Evolutionary conservation across 2,329 filamentous ascomycete genomes (phyloP).

Genomic region (Calonectria pseudoreteaudii): DNA sequence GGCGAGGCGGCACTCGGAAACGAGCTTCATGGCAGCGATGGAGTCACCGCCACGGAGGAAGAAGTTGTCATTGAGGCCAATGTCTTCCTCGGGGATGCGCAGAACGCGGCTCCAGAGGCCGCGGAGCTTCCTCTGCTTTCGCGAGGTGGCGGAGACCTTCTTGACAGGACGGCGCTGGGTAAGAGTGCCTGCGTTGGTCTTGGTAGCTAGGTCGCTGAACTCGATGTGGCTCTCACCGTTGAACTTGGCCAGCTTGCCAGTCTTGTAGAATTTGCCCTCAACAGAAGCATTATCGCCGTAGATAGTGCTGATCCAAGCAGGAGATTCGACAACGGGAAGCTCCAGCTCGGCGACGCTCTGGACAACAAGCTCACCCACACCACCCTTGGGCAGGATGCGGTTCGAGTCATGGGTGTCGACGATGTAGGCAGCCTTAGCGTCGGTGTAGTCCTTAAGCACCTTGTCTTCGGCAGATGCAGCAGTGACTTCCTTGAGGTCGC

Average conservation of each 20-base stretch:
- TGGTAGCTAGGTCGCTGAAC: slow-evolving; percentile 40
- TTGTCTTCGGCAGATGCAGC: background rate
- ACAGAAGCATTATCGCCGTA: slow-evolving; percentile 29
- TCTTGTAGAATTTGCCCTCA: slow-evolving; percentile 50
- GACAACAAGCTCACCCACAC: background rate
- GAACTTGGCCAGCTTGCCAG: slow-evolving; percentile 55
- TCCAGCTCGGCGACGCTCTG: background rate
- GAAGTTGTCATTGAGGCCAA: slow-evolving; percentile 68
- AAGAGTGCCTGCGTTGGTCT: slow-evolving; percentile 19
- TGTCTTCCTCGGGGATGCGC: slow-evolving; percentile 53
- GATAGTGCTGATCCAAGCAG: slow-evolving; percentile 44
- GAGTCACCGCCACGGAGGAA: slow-evolving; percentile 72
- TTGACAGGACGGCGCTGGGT: slow-evolving; percentile 34
- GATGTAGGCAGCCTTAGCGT: background rate
- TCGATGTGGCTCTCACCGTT: slow-evolving; percentile 45
- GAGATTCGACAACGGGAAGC: slow-evolving; percentile 36
- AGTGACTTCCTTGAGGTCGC: slow-evolving; percentile 41
- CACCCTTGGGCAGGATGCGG: background rate
- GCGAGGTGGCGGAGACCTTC: slow-evolving; percentile 49
- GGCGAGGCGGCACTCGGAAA: slow-evolving; percentile 63
- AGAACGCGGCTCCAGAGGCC: slow-evolving; percentile 63
- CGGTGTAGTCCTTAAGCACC: background rate
- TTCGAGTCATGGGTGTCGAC: background rate
- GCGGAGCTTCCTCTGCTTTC: slow-evolving; percentile 55
- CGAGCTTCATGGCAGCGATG: slow-evolving; percentile 70